A percentile compares a stretch with the other conserved stretches of the same genome.
phyloP scores from a whole-genome alignment of 208 protist genomes.

The Leishmania guyanensis region DNA sequence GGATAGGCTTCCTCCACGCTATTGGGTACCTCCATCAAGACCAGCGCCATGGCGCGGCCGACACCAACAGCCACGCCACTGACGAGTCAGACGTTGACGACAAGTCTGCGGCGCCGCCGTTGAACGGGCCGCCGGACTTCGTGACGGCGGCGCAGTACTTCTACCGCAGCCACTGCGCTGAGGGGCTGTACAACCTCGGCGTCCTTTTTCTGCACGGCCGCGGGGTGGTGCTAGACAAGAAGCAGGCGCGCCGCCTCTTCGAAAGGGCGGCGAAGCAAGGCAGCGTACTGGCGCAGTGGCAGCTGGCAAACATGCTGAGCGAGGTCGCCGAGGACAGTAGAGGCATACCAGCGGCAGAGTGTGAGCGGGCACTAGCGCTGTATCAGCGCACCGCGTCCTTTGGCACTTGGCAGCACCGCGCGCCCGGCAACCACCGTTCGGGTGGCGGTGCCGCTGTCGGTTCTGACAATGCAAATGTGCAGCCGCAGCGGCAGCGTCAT shows the following conservation, averaged over 20 bases:
- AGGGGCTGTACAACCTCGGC: conserved; percentile 84
- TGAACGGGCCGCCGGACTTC: conserved; percentile 45
- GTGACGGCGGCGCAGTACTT: conserved; percentile 58
- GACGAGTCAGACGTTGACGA: background rate
- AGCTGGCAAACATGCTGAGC: conserved; percentile 55
- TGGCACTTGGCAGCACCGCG: conserved; percentile 47
- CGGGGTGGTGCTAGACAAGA: conserved; percentile 40
- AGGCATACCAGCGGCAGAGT: conserved; percentile 30
- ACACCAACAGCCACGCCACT: background rate
- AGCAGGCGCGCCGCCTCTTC: conserved; percentile 48
- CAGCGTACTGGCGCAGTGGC: conserved; percentile 72
- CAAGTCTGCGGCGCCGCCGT: background rate
- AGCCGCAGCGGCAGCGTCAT: background rate
- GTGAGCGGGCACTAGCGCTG: conserved; percentile 36
- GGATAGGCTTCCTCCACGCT: conserved; percentile 83
- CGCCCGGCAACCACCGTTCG: background rate
- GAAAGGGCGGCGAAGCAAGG: conserved; percentile 39
- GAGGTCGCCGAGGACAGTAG: conserved; percentile 4
- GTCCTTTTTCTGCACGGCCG: conserved; percentile 72
- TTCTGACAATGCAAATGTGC: background rate
- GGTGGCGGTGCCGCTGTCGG: background rate
- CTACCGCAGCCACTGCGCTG: conserved; percentile 22
- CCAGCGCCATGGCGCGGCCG: background rate
- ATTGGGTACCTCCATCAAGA: conserved; percentile 64
- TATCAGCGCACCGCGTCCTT: conserved; percentile 48